These are phyloP conservation scores for Auricularia sp. DNA, from an alignment of 768 basidiomycete species.

Conservation along the genomic window DNA sequence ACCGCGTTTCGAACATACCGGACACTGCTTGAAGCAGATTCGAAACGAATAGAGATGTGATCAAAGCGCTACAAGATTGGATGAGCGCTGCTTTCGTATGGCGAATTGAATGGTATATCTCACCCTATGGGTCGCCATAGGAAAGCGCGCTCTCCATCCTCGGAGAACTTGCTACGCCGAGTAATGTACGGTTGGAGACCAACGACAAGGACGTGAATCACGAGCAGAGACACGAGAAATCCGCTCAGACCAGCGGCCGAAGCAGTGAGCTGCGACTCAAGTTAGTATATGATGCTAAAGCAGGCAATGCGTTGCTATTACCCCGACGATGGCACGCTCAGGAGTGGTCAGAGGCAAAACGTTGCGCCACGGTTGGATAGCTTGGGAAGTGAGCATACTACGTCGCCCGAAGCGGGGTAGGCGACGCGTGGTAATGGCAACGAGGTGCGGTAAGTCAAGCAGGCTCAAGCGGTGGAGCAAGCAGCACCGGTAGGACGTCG, in stretches of 20 bases:
- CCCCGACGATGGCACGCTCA: too few relatives aligned
- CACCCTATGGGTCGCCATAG: not conserved
- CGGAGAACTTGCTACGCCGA: not conserved
- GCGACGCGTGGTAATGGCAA: too few relatives aligned
- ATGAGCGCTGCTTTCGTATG: too few relatives aligned
- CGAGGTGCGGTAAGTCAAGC: too few relatives aligned
- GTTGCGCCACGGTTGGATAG: too few relatives aligned
- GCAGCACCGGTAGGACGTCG: too few relatives aligned
- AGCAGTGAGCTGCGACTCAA: not conserved
- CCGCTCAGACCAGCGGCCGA: not conserved
- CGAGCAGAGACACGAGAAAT: not conserved
- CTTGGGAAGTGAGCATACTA: too few relatives aligned
- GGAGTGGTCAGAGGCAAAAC: too few relatives aligned
- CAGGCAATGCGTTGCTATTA: too few relatives aligned
- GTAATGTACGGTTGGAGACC: not conserved
- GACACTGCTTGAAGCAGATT: conserved; percentile 4
- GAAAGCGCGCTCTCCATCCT: not conserved
- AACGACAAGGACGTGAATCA: not conserved
- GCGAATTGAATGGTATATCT: not conserved
- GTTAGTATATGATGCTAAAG: too few relatives aligned
- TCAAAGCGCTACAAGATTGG: not conserved
- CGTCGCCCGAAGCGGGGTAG: too few relatives aligned
- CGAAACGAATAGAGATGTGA: conserved; percentile 3
- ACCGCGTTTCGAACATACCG: conserved; percentile 2
- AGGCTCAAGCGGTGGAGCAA: too few relatives aligned